phyloP scores from a whole-genome alignment of 305 asterid species.

The Ilex paraguariensis region DNA sequence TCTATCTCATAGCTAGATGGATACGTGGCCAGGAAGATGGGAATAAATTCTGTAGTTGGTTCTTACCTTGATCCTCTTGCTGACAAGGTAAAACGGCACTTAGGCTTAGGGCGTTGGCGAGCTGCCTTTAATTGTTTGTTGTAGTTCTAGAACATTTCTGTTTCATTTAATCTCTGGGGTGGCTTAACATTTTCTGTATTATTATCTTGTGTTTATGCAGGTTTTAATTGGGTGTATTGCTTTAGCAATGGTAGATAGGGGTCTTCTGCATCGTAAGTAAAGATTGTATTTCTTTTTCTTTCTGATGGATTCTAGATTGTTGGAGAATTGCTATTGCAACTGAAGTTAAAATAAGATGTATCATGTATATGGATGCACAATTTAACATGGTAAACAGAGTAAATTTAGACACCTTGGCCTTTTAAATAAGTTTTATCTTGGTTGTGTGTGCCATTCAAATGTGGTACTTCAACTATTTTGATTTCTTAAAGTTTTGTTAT shows the following conservation, averaged over 20 bases:
- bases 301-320: no score
- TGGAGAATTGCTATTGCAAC: no score
- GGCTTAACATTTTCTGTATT: conserved; percentile 4
- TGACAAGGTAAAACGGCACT: conserved; percentile 50
- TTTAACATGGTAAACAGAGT: no score
- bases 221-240: conserved; percentile 86
- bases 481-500: not conserved
- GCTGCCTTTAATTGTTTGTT: not conserved
- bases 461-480: not conserved
- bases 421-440: not conserved
- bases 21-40: conserved; percentile 87
- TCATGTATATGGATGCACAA: not conserved
- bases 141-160: not conserved
- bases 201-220: conserved; percentile 24
- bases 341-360: no score
- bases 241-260: conserved; percentile 85
- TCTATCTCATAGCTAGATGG: conserved; percentile 79
- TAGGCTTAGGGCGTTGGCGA: no score
- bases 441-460: no score
- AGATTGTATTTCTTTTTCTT: not conserved
- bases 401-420: no score
- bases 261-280: conserved; percentile 76
- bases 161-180: conserved; percentile 4
- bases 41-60: conserved; percentile 82
- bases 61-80: conserved; percentile 99